Conservation (phyloP, 2,329 filamentous ascomycete species). For the Talaromyces sp. region DNA sequence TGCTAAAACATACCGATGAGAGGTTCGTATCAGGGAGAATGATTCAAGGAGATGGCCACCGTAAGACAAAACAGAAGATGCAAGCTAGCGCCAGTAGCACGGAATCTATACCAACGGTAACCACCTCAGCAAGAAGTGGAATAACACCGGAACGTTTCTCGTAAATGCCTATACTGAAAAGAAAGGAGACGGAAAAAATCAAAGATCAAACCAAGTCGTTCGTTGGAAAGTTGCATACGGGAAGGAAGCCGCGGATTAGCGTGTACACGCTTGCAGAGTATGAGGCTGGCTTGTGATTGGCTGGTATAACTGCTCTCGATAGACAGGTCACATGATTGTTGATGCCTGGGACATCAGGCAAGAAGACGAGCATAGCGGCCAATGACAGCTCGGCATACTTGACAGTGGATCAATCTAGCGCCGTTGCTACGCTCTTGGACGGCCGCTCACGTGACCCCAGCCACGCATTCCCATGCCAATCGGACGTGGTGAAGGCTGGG, state of each 20-base stretch:
- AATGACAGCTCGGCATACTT: not conserved
- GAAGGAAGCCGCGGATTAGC: conserved; percentile 8
- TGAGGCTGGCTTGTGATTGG: not conserved
- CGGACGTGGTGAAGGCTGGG: conserved; percentile 17
- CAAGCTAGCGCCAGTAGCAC: not conserved
- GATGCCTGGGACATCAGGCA: not conserved
- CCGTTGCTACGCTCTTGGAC: not conserved
- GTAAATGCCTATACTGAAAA: not conserved
- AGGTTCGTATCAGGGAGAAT: not conserved
- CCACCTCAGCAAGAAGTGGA: not conserved
- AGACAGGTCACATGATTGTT: conserved; percentile 2
- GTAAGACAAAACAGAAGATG: conserved; percentile 2
- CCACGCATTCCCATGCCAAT: conserved; percentile 25
- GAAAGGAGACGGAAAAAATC: not conserved
- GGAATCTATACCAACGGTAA: not conserved
- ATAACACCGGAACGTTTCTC: not conserved
- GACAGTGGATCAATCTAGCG: not conserved
- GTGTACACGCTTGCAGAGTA: not conserved
- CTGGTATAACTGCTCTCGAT: not conserved
- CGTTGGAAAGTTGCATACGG: not conserved
- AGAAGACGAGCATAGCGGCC: not conserved
- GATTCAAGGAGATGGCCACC: not conserved
- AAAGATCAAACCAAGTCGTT: not conserved
- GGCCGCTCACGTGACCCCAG: conserved; percentile 32
- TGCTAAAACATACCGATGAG: conserved; percentile 19